Conservation (phyloP, 768 basidiomycete species). For the Tricholomella constricta region DNA sequence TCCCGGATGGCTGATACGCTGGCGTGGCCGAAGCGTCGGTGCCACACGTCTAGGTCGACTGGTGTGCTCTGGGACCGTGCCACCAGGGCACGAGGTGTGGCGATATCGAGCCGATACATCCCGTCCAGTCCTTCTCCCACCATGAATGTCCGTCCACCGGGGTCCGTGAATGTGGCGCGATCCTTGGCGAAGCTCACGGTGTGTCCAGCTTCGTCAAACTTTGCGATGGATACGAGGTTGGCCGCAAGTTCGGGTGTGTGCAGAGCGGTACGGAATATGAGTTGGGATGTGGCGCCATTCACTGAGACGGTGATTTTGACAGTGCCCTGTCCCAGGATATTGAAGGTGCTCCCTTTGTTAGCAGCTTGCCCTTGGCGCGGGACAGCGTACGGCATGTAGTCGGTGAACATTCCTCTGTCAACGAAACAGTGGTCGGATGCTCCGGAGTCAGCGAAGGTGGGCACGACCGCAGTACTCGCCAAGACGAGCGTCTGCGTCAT, state of each 20-base stretch:
- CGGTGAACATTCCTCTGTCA: neutral
- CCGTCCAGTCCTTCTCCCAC: neutral
- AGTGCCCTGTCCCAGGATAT: neutral
- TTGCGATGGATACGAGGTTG: slow-evolving; percentile 2
- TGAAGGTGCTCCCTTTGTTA: neutral
- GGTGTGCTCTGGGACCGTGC: slow-evolving; percentile 17
- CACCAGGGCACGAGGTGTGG: slow-evolving; percentile 5
- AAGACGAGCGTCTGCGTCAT: no score
- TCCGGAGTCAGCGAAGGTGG: neutral
- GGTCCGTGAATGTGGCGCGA: neutral
- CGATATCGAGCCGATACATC: neutral
- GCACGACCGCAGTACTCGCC: neutral
- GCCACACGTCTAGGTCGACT: slow-evolving; percentile 24
- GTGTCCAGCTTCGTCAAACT: neutral
- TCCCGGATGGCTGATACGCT: slow-evolving; percentile 9
- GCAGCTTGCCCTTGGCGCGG: neutral
- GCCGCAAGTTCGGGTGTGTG: slow-evolving; percentile 4
- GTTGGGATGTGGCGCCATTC: neutral
- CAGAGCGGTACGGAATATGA: neutral
- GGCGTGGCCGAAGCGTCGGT: slow-evolving; percentile 26
- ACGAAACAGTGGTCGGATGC: neutral
- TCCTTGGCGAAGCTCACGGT: neutral
- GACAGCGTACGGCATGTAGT: no score
- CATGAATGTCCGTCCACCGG: neutral
- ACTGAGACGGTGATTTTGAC: neutral